Evolutionary conservation across 306 rosid genomes (phyloP), one percentile per base, ranked within the genome.

Genomic region (Gastrolobium bilobum): DNA sequence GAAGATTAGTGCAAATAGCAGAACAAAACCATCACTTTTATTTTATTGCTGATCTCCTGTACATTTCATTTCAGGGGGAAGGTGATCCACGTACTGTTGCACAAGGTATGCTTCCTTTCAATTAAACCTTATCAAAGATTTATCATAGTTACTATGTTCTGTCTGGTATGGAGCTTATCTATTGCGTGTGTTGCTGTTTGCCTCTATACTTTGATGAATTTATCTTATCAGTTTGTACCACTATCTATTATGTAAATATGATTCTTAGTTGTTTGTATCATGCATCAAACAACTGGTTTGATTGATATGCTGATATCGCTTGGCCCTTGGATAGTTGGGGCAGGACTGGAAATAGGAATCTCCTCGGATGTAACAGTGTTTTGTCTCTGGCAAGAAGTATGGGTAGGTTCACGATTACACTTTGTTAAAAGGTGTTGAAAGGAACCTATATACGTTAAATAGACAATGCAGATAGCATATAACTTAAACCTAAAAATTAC

Each of bases 11-110:
- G 71, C 73, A 59, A 56, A 38, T 66, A 72, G 56, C 20, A 7
- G 71, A 48, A 68, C 73, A 47, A 61, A 62, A 56, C 26, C 64
- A n/a, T 37, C 9, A 37, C 34, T 81, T 31, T 39, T 20, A 11
- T n/a, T 51, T 72, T 75, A 29, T 81, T 81, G 67, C 77, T 80
- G 48, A 88, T 57, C 40, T 79, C 75, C 60, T n/a, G 50, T 76
- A 84, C 73, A 43, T 44, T 64, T 59, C 78, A 50, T 82, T 70
- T 78, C 87, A 96, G 99, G 96, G 99, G 40, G 70, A 79, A 37
- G 97, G 93, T 62, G 89, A 92, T 68, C 96, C 84, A 79, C 90
- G 78, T 61, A 64, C 83, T 10, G 90, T 87, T 63, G 81, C 85
- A 46, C 79, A 81, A 74, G 98, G 99, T 96, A 88, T 84, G 96